Conservation (phyloP, 139 green algal genomes). For the Tetradesmus obliquus region DNA sequence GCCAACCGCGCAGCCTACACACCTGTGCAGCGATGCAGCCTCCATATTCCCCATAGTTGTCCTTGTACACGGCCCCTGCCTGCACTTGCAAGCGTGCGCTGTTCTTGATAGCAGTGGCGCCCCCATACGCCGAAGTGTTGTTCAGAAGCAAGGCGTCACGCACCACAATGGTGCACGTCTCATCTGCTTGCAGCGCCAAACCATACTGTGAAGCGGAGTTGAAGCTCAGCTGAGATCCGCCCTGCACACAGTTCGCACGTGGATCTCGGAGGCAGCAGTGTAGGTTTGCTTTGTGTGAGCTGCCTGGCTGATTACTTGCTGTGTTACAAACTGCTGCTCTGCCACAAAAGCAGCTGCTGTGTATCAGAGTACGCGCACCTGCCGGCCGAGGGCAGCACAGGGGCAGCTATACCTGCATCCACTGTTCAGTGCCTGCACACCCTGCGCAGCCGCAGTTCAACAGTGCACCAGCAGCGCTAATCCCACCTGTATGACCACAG, state of each 20-base stretch:
- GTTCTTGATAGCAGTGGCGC: conserved; percentile 9
- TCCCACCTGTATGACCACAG: neutral
- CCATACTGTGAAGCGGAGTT: neutral
- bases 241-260: neutral
- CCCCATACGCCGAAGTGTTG: conserved; percentile 10
- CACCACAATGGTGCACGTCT: neutral
- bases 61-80: neutral
- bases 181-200: neutral
- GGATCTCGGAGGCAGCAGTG: neutral
- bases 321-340: too few species aligned
- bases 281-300: neutral
- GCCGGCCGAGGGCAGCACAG: too few species aligned
- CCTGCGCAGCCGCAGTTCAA: too few species aligned
- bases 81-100: neutral
- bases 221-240: neutral
- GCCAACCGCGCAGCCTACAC: too few species aligned
- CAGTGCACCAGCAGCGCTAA: neutral
- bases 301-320: too few species aligned
- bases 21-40: neutral
- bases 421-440: neutral
- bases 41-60: conserved; percentile 5
- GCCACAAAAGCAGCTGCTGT: too few species aligned
- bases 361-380: too few species aligned
- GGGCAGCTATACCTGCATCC: too few species aligned
- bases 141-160: neutral